Evolutionary conservation across 2,329 filamentous ascomycete genomes (phyloP).

Genomic region (Tolypocladium ovalisporum): DNA sequence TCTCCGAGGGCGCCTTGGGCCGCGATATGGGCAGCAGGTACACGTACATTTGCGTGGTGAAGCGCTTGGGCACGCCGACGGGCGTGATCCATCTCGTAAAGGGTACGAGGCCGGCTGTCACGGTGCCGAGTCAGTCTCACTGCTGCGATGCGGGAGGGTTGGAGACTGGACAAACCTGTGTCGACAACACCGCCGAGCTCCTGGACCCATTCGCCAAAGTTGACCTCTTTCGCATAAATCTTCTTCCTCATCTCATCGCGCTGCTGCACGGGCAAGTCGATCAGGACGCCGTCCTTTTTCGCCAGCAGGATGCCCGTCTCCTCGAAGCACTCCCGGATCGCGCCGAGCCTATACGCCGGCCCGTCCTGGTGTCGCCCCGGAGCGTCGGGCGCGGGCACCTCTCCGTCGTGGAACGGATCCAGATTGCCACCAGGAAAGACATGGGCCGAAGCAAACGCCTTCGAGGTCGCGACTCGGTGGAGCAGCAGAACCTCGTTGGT

Average conservation of each 20-base stretch:
- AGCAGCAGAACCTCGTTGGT: conserved; percentile 80
- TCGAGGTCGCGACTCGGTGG: conserved; percentile 72
- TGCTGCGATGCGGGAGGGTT: too few relatives aligned
- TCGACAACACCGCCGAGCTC: conserved; percentile 51
- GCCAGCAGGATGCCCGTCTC: conserved; percentile 85
- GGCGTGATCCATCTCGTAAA: conserved; percentile 94
- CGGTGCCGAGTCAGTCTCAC: not conserved
- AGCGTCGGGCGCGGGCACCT: conserved; percentile 32
- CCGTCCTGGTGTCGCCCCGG: conserved; percentile 57
- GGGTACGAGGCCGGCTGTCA: conserved; percentile 53
- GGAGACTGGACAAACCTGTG: conserved; percentile 35
- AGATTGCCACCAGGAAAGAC: conserved; percentile 92
- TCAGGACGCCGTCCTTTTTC: conserved; percentile 36
- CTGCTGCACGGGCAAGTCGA: conserved; percentile 49
- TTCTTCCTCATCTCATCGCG: conserved; percentile 54
- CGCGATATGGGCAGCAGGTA: conserved; percentile 61
- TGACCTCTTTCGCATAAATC: conserved; percentile 56
- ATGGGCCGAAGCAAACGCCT: conserved; percentile 80
- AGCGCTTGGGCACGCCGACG: conserved; percentile 58
- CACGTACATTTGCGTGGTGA: conserved; percentile 94
- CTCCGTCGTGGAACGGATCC: conserved; percentile 65
- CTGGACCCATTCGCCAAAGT: conserved; percentile 56
- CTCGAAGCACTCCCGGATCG: conserved; percentile 87
- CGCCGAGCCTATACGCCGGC: conserved; percentile 65
- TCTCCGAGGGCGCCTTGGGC: conserved; percentile 33